Percentiles rank a stretch among this genome's conserved stretches.
These are phyloP conservation scores for Bidens hawaiensis DNA, from an alignment of 140 eudicot species.

Conservation along the genomic window DNA sequence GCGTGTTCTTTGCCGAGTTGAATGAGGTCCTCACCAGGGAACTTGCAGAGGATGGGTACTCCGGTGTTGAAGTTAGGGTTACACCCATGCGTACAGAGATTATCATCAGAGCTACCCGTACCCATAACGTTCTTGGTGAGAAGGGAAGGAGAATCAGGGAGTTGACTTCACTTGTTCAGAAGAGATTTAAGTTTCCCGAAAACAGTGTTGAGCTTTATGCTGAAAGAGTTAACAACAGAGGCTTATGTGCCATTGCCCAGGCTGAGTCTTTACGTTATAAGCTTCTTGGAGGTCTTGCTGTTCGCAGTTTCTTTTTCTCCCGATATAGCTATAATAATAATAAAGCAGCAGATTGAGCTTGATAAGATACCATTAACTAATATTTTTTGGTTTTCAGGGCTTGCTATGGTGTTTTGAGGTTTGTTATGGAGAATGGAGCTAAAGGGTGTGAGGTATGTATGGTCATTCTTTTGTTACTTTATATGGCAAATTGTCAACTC, in stretches of 20 bases:
- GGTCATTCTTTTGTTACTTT: background rate
- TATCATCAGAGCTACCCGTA: conserved; percentile 9
- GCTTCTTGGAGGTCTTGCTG: conserved; percentile 16
- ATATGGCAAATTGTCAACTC: background rate
- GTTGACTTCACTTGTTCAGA: conserved; percentile 11
- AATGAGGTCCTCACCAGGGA: conserved; percentile 42
- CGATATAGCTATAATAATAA: background rate
- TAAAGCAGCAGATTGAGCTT: background rate
- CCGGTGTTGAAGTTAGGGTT: conserved; percentile 36
- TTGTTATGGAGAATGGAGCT: conserved; percentile 84
- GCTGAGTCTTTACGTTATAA: conserved; percentile 7
- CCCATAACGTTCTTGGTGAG: conserved; percentile 16
- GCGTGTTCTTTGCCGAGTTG: conserved; percentile 40
- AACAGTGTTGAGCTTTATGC: conserved; percentile 14
- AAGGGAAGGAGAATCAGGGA: conserved; percentile 14
- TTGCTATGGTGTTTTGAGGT: conserved; percentile 84
- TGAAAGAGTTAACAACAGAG: conserved; percentile 10
- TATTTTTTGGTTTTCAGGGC: conserved; percentile 45
- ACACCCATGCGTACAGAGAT: conserved; percentile 15
- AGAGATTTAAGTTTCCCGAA: conserved; percentile 10
- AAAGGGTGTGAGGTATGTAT: conserved; percentile 79
- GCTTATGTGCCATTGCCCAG: background rate
- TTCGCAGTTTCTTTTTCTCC: background rate
- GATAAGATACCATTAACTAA: background rate
- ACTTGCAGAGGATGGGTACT: conserved; percentile 41